These are phyloP conservation scores for Penicillium palitans DNA, from an alignment of 2,329 filamentous ascomycete species.

Conservation along the genomic window DNA sequence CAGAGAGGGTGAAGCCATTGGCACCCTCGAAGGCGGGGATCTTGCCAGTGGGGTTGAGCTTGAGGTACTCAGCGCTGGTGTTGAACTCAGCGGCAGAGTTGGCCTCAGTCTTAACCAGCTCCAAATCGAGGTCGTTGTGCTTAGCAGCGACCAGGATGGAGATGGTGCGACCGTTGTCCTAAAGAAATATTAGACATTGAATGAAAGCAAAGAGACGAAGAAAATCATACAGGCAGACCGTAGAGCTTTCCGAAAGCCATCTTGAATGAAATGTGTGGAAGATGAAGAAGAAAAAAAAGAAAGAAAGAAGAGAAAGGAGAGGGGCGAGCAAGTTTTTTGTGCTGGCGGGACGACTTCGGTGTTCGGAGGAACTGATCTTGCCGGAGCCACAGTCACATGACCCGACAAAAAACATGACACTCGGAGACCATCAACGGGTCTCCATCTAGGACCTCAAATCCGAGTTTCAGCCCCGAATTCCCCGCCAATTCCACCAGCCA, in stretches of 20 bases:
- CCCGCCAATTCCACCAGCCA: slow-evolving; percentile 20
- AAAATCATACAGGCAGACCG: slow-evolving; percentile 69
- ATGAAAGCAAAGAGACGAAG: not conserved
- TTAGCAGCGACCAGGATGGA: slow-evolving; percentile 91
- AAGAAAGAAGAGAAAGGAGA: slow-evolving; percentile 15
- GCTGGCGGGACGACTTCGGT: slow-evolving; percentile 17
- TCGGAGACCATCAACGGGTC: slow-evolving; percentile 8
- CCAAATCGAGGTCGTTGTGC: slow-evolving; percentile 92
- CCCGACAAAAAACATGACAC: slow-evolving; percentile 24
- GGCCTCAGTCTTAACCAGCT: slow-evolving; percentile 67
- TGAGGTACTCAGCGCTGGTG: slow-evolving; percentile 73
- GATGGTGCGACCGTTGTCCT: slow-evolving; percentile 89
- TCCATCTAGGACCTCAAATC: slow-evolving; percentile 2
- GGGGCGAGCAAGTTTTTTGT: slow-evolving; percentile 29
- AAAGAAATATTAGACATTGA: slow-evolving; percentile 16
- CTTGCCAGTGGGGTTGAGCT: slow-evolving; percentile 85
- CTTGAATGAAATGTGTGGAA: slow-evolving; percentile 47
- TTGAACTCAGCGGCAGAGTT: slow-evolving; percentile 58
- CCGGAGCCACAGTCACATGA: slow-evolving; percentile 20
- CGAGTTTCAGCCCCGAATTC: not conserved
- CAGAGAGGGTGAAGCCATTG: slow-evolving; percentile 85
- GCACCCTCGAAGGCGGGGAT: slow-evolving; percentile 88
- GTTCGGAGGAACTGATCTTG: slow-evolving; percentile 23
- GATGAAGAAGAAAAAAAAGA: slow-evolving; percentile 11
- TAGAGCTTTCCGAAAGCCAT: slow-evolving; percentile 99